phyloP scores from a whole-genome alignment of 2,329 filamentous ascomycete species.

The Rutstroemia sp. region DNA sequence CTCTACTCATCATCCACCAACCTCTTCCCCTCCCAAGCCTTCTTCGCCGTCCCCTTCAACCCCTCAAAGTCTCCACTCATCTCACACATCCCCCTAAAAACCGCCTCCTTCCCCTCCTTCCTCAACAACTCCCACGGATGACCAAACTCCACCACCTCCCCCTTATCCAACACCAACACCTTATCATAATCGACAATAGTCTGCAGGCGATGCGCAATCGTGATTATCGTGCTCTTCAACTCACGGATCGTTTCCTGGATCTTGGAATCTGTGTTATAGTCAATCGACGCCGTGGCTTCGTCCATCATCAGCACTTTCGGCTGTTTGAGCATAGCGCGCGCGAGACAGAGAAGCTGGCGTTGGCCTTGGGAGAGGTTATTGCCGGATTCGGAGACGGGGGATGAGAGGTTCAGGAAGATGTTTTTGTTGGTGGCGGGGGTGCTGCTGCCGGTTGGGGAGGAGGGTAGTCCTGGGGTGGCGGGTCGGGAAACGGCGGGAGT shows the following conservation, averaged over 20 bases:
- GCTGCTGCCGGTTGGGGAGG: constrained; percentile 19
- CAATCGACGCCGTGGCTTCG: constrained; percentile 94
- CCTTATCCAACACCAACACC: constrained; percentile 88
- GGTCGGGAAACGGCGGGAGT: constrained; percentile 29
- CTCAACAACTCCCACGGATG: constrained; percentile 77
- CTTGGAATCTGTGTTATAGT: constrained; percentile 91
- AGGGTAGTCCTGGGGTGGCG: constrained; percentile 18
- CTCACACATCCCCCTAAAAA: constrained; percentile 62
- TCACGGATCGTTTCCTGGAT: constrained; percentile 97
- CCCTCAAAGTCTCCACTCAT: constrained; percentile 56
- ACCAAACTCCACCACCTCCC: constrained; percentile 80
- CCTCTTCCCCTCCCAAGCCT: constrained; percentile 36
- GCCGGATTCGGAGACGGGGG: constrained; percentile 80
- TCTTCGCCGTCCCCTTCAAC: constrained; percentile 45
- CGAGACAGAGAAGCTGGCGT: constrained; percentile 87
- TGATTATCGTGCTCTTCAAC: constrained; percentile 87
- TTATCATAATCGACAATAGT: constrained; percentile 99
- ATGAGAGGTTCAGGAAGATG: constrained; percentile 80
- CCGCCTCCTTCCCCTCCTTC: constrained; percentile 44
- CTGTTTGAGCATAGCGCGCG: constrained; percentile 82
- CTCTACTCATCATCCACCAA: constrained; percentile 32
- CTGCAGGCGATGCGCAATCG: constrained; percentile 89
- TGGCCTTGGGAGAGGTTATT: constrained; percentile 95
- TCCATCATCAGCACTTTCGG: constrained; percentile 98
- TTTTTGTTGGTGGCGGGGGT: constrained; percentile 74